Evolutionary conservation across 1,139 yeast species (phyloP).

Genomic region (Pichia inconspicua): DNA sequence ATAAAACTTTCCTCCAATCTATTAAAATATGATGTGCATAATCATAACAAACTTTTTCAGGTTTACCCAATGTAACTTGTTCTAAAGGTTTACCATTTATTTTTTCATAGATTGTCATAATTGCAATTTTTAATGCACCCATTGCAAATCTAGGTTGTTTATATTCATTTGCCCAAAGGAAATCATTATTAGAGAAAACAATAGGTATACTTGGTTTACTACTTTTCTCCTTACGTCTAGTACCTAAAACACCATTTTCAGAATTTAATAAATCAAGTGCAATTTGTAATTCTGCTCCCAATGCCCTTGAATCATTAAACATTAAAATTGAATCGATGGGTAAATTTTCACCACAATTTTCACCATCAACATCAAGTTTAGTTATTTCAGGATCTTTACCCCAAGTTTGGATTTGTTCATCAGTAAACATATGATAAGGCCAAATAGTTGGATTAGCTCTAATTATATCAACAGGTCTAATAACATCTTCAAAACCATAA

Average conservation of each 20-base stretch:
- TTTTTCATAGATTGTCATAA: slow-evolving; percentile 57
- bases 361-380: slow-evolving; percentile 25
- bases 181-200: slow-evolving; percentile 79
- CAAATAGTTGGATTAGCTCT: slow-evolving; percentile 50
- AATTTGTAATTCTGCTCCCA: slow-evolving; percentile 80
- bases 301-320: slow-evolving; percentile 86
- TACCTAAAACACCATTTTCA: slow-evolving; percentile 57
- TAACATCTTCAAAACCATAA: slow-evolving; percentile 77
- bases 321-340: slow-evolving; percentile 75
- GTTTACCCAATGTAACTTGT: slow-evolving; percentile 74
- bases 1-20: slow-evolving; percentile 44
- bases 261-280: slow-evolving; percentile 66
- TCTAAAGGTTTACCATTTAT: slow-evolving; percentile 40
- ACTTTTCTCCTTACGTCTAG: slow-evolving; percentile 34
- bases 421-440: slow-evolving; percentile 62
- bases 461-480: slow-evolving; percentile 70
- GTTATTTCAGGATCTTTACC: slow-evolving; percentile 29
- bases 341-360: slow-evolving; percentile 23
- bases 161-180: slow-evolving; percentile 86
- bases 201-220: slow-evolving; percentile 64
- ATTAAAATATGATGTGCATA: slow-evolving; percentile 69
- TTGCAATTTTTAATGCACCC: slow-evolving; percentile 70
- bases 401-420: slow-evolving; percentile 34
- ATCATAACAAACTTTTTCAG: slow-evolving; percentile 71
- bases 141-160: slow-evolving; percentile 80